Evolutionary conservation across 306 rosid species (phyloP).

Genomic region (Nissolia schottii): DNA sequence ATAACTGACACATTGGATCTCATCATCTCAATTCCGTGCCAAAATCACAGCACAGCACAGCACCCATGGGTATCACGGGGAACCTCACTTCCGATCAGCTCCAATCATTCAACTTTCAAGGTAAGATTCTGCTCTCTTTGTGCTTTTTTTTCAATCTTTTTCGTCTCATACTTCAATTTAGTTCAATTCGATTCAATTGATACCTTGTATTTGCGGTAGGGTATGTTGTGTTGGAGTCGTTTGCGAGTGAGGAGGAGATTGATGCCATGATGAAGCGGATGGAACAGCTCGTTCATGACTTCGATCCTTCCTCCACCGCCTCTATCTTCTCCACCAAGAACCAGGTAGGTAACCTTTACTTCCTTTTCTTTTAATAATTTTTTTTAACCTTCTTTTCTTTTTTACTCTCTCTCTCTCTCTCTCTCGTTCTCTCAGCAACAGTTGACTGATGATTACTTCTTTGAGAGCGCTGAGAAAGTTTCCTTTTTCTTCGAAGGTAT

Average conservation of each 20-base stretch:
- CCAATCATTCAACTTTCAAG: constrained; percentile 62
- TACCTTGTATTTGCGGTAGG: constrained; percentile 40
- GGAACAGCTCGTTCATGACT: constrained; percentile 64
- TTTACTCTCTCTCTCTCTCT: background rate
- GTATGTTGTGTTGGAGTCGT: constrained; percentile 73
- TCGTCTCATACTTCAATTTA: background rate
- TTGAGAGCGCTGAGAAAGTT: constrained; percentile 66
- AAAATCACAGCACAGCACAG: too few species aligned
- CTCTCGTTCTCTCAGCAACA: constrained; percentile 38
- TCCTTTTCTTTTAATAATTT: background rate
- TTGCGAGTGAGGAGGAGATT: constrained; percentile 53
- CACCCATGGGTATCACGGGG: constrained; percentile 44
- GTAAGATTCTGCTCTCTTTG: constrained; percentile 13
- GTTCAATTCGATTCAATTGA: too few species aligned
- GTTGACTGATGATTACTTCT: constrained; percentile 66
- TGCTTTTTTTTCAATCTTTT: background rate
- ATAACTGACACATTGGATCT: background rate
- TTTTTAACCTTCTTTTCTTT: background rate
- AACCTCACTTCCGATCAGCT: constrained; percentile 53
- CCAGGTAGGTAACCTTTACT: constrained; percentile 38
- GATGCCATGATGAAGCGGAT: constrained; percentile 68
- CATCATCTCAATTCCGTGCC: background rate
- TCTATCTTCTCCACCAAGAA: constrained; percentile 90
- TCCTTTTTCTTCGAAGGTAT: constrained; percentile 92
- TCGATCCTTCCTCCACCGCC: constrained; percentile 69